Percentiles rank a stretch among this genome's conserved stretches.
phyloP scores from a whole-genome alignment of 208 protist species.

The Porcisia deanei region DNA sequence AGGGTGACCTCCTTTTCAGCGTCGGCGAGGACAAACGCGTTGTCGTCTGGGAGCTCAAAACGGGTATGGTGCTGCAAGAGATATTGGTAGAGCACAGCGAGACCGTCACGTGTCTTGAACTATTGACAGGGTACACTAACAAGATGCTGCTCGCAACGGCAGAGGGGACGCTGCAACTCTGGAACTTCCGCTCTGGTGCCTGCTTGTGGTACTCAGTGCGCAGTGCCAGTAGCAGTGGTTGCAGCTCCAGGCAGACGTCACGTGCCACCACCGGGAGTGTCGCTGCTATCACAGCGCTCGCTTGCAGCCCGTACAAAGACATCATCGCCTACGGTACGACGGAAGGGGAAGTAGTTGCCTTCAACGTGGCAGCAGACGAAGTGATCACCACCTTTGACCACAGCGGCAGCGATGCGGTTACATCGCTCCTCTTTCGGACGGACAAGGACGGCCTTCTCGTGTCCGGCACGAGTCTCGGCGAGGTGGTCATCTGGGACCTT shows the following conservation, averaged over 20 bases:
- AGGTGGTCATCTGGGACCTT: slow-evolving; percentile 88
- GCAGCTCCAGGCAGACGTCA: slow-evolving; percentile 3
- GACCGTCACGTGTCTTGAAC: slow-evolving; percentile 44
- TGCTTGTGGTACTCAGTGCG: slow-evolving; percentile 64
- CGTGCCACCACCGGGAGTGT: not conserved
- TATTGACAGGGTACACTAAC: slow-evolving; percentile 80
- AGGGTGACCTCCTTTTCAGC: slow-evolving; percentile 82
- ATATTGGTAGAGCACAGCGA: slow-evolving; percentile 68
- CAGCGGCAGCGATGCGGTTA: slow-evolving; percentile 60
- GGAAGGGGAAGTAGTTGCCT: slow-evolving; percentile 62
- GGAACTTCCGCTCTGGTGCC: slow-evolving; percentile 85
- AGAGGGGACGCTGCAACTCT: slow-evolving; percentile 81
- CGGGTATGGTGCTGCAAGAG: slow-evolving; percentile 59
- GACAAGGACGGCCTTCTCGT: slow-evolving; percentile 80
- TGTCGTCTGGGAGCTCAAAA: slow-evolving; percentile 67
- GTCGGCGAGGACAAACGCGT: slow-evolving; percentile 77
- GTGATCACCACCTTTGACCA: slow-evolving; percentile 77
- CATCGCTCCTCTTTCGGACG: slow-evolving; percentile 77
- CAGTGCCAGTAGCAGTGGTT: not conserved
- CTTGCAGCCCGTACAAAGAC: slow-evolving; percentile 79
- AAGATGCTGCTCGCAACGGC: slow-evolving; percentile 84
- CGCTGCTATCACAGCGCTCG: slow-evolving; percentile 51
- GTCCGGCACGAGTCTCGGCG: slow-evolving; percentile 71
- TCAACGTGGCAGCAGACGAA: slow-evolving; percentile 67
- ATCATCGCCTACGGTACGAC: slow-evolving; percentile 86